Base-by-base conservation (phyloP, 495 filamentous ascomycete genomes). In the Talaromyces borbonicus region DNA sequence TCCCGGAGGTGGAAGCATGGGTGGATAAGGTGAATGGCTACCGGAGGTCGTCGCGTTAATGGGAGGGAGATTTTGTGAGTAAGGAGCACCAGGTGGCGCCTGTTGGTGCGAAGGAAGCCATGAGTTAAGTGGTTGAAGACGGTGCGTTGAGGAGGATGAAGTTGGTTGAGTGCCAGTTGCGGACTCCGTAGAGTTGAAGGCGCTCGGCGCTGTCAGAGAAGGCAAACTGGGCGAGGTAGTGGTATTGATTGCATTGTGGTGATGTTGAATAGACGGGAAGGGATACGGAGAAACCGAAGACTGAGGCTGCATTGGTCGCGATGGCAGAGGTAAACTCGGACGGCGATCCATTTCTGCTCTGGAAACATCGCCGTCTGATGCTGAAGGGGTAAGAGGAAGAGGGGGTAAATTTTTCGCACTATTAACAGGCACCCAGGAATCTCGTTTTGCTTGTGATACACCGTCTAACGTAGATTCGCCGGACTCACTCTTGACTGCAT, bases 381-480 rank as follows among this genome's bases (percentile, higher is more conserved):
- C 43, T 3, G 43, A 36, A 18, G 43, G 30, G 5, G 37, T 40
- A 14, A 47, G 43, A 25, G 43, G 43, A 15, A 36, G 27, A 15
- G 25, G 24, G 2, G 66, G 64, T 0, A 65, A 60, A 32, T 68
- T 50, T 8, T 62, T 60, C 2, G 66, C 59, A 47, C 62, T 69
- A 51, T 72, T 72, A 49, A 72, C 47, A 0, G 68, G 62, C 1
- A 72, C 60, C 68, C 69, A 65, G 7, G 69, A 64, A 49, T 74
- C 62, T 23, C 71, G 61, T 46, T 61, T 57, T 29, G 63, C 58
- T 42, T 64, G 56, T 26, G 57, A 54, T 46, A 57, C 14, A 36
- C 63, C 62, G 12, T 64, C 65, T 20, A 60, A 46, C 8, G 52
- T 46, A 19, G 50, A 52, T 16, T 70, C 72, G 18, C 58, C 51